phyloP scores from a whole-genome alignment of 225 moss, liverwort and hornwort species.

The Rhytidiadelphus loreus region DNA sequence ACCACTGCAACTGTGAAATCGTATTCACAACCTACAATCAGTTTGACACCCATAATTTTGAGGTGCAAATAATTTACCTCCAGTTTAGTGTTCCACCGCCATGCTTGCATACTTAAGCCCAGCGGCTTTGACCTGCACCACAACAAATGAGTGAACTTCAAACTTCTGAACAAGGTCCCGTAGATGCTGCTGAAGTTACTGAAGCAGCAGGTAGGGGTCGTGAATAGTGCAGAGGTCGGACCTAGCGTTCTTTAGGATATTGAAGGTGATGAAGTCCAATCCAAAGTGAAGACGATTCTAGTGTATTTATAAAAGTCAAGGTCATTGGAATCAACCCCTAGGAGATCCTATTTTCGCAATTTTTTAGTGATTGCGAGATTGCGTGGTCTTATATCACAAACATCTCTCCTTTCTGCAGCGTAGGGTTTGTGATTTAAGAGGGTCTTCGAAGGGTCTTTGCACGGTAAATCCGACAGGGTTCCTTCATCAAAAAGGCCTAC shows the following conservation, averaged over 20 bases:
- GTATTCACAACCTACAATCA: not conserved
- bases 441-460: not conserved
- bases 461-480: not conserved
- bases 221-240: not conserved
- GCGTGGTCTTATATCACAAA: not conserved
- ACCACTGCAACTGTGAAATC: not conserved
- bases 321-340: not conserved
- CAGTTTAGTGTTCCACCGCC: not conserved
- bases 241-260: not conserved
- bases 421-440: not conserved
- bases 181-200: not conserved
- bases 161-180: not conserved
- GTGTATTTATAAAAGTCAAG: not conserved
- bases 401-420: not conserved
- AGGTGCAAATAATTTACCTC: not conserved
- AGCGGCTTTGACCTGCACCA: conserved; percentile 19
- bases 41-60: not conserved
- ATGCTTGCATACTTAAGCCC: conserved; percentile 22
- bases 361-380: not conserved
- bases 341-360: not conserved
- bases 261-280: not conserved
- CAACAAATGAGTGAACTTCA: not conserved
- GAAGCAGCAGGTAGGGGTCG: not conserved
- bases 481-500: not conserved
- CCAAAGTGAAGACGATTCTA: not conserved